Percentiles rank a stretch among this genome's conserved stretches.
phyloP scores from a whole-genome alignment of 164 flowering plant species.

The Tinospora cordifolia region DNA sequence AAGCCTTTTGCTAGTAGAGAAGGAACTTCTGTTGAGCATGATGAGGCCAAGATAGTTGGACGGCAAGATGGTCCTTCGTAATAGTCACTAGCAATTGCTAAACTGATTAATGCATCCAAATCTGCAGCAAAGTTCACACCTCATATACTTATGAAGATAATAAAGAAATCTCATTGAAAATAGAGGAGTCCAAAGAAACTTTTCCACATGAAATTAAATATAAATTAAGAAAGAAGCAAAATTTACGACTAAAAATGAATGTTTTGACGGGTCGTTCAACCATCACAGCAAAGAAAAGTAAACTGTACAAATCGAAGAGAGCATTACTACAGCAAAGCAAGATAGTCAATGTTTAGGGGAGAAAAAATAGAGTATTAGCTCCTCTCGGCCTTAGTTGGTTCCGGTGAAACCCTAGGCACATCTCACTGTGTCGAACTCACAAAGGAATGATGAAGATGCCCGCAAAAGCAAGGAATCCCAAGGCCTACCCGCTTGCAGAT shows the following conservation, averaged over 20 bases:
- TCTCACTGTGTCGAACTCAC: not conserved
- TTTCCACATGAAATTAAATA: too few relatives aligned
- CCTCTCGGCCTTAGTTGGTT: not conserved
- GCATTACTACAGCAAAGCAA: too few relatives aligned
- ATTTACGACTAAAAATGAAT: too few relatives aligned
- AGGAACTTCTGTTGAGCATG: conserved; percentile 44
- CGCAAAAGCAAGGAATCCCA: conserved; percentile 21
- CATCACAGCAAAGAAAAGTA: too few relatives aligned
- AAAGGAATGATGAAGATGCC: conserved; percentile 2
- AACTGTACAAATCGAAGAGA: too few relatives aligned
- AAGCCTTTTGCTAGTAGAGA: conserved; percentile 52
- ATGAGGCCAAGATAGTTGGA: conserved; percentile 37
- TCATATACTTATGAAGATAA: not conserved
- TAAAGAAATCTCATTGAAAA: too few relatives aligned
- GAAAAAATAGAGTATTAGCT: too few relatives aligned
- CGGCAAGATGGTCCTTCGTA: conserved; percentile 79
- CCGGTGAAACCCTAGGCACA: not conserved
- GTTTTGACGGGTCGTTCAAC: too few relatives aligned
- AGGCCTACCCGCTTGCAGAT: conserved; percentile 29
- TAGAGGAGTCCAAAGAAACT: too few relatives aligned
- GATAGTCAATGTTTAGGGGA: too few relatives aligned
- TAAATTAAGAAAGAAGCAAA: too few relatives aligned
- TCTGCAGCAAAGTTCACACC: conserved; percentile 43
- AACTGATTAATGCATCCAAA: conserved; percentile 76
- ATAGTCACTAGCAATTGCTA: conserved; percentile 74